These are phyloP conservation scores for Pleurozium schreberi DNA, from an alignment of 225 moss, liverwort and hornwort genomes.

Conservation along the genomic window DNA sequence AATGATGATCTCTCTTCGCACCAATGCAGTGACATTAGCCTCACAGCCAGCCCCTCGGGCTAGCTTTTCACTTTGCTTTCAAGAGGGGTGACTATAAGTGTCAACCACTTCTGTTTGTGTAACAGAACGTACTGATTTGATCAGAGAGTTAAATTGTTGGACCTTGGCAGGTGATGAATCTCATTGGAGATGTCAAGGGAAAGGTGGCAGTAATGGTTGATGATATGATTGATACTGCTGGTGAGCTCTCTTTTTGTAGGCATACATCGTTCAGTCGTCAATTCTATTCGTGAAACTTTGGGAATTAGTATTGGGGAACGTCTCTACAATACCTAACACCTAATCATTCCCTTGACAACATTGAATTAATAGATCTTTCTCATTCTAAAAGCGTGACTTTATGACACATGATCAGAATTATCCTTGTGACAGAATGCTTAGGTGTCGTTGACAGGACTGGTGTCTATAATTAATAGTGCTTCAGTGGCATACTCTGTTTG, in stretches of 20 bases:
- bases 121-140: neutral
- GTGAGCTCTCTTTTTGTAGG: conserved; percentile 3
- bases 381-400: neutral
- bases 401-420: neutral
- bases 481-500: neutral
- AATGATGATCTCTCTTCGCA: neutral
- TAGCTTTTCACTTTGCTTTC: neutral
- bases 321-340: neutral
- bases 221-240: conserved; percentile 99
- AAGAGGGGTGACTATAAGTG: no score
- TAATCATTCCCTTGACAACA: neutral
- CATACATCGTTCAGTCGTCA: neutral
- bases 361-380: neutral
- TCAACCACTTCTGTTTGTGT: neutral
- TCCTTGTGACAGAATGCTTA: neutral
- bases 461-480: neutral
- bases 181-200: conserved; percentile 93
- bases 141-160: neutral
- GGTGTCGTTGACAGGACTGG: neutral
- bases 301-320: neutral
- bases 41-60: neutral
- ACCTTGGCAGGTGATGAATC: conserved; percentile 74
- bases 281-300: neutral
- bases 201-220: conserved; percentile 97
- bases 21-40: neutral